A percentile compares a stretch with the other conserved stretches of the same genome.
These are phyloP conservation scores for Blastomyces emzantsi DNA, from an alignment of 2,329 filamentous ascomycete genomes.

Conservation along the genomic window DNA sequence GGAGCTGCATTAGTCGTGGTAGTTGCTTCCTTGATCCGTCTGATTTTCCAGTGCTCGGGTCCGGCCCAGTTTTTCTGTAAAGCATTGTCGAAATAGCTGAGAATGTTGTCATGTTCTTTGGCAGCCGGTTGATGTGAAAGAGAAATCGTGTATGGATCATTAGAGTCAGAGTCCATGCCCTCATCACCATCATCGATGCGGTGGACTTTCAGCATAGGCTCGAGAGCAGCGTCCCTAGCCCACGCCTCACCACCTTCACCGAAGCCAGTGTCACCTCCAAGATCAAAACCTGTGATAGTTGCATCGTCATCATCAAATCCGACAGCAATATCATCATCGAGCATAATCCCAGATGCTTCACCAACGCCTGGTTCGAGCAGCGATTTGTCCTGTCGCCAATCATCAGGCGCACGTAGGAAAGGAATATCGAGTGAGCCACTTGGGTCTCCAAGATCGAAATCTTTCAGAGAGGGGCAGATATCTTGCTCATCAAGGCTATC, in stretches of 20 bases:
- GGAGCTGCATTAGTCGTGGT: conserved; percentile 41
- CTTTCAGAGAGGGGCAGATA: conserved; percentile 90
- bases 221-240: conserved; percentile 80
- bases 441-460: conserved; percentile 80
- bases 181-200: conserved; percentile 45
- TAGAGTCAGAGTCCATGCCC: conserved; percentile 41
- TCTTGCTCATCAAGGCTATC: conserved; percentile 71
- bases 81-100: conserved; percentile 97
- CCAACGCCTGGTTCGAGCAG: conserved; percentile 44
- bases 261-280: conserved; percentile 66
- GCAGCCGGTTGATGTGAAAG: conserved; percentile 63
- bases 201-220: conserved; percentile 76
- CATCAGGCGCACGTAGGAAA: conserved; percentile 80
- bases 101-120: conserved; percentile 75
- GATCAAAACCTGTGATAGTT: conserved; percentile 59
- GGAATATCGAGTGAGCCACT: conserved; percentile 81
- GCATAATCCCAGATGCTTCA: conserved; percentile 69
- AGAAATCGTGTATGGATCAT: conserved; percentile 69
- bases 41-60: conserved; percentile 97
- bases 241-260: conserved; percentile 94
- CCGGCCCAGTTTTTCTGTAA: conserved; percentile 96
- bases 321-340: conserved; percentile 75
- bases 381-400: conserved; percentile 65
- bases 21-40: conserved; percentile 76
- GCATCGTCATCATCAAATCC: conserved; percentile 73